These are phyloP conservation scores for Blastobotrys attinorum DNA, from an alignment of 805 yeast genomes.

Conservation along the genomic window DNA sequence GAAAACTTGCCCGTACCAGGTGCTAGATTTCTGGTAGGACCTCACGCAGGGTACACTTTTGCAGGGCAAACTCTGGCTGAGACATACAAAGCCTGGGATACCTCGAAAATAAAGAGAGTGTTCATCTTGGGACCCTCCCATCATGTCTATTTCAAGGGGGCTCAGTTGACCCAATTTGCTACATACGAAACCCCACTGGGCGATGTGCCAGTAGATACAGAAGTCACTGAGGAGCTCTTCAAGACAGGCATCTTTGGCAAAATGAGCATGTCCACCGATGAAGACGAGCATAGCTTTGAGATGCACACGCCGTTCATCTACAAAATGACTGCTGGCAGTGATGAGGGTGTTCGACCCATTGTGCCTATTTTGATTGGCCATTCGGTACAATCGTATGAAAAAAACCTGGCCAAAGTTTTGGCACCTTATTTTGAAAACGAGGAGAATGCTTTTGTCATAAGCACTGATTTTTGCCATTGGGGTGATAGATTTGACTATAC, in stretches of 20 bases:
- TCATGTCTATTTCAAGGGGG: constrained; percentile 67
- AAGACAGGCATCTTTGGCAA: constrained; percentile 37
- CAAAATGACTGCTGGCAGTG: constrained; percentile 26
- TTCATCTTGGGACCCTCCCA: constrained; percentile 92
- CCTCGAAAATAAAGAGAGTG: constrained; percentile 47
- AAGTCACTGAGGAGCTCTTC: constrained; percentile 21
- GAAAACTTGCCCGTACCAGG: constrained; percentile 28
- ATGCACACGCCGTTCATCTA: constrained; percentile 82
- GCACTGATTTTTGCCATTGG: constrained; percentile 97
- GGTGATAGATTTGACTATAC: constrained; percentile 58
- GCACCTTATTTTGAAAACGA: constrained; percentile 47
- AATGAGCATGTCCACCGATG: constrained; percentile 58
- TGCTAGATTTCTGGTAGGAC: constrained; percentile 51
- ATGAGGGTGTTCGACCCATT: constrained; percentile 28
- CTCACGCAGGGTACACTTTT: constrained; percentile 88
- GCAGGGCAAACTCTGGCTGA: constrained; percentile 74
- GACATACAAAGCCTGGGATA: constrained; percentile 66
- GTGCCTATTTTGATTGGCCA: constrained; percentile 79
- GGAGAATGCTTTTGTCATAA: constrained; percentile 62
- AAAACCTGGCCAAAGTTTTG: constrained; percentile 40
- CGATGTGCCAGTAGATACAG: constrained; percentile 54
- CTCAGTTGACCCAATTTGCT: constrained; percentile 45
- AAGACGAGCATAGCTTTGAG: constrained; percentile 87
- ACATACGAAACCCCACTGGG: constrained; percentile 81
- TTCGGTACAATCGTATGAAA: constrained; percentile 39